These are phyloP conservation scores for Capsicum pubescens DNA, from an alignment of 257 asterid species.

Conservation along the genomic window DNA sequence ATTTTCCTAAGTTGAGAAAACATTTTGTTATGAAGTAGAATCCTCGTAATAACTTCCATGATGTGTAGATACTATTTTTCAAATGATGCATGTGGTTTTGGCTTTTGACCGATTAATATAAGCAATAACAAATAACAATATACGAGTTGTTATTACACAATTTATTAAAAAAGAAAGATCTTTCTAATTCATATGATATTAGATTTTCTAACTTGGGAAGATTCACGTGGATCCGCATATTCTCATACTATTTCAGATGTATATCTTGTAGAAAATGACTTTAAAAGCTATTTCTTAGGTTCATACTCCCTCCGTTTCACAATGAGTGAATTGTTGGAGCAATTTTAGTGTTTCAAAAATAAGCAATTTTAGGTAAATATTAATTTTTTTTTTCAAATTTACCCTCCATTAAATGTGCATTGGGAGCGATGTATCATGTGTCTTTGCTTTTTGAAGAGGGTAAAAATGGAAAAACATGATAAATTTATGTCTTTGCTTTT, in stretches of 20 bases:
- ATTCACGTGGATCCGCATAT: background rate
- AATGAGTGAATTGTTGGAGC: too few species aligned
- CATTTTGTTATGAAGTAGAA: background rate
- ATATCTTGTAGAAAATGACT: background rate
- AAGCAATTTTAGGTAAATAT: too few species aligned
- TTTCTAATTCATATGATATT: background rate
- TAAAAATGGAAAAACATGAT: too few species aligned
- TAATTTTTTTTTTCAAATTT: too few species aligned
- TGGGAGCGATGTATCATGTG: too few species aligned
- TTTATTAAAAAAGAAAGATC: background rate
- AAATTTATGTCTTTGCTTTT: too few species aligned
- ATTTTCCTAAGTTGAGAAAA: too few species aligned
- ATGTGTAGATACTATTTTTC: background rate
- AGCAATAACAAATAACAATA: background rate
- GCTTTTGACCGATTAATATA: background rate
- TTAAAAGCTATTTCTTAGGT: too few species aligned
- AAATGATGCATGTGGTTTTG: background rate
- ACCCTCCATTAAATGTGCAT: too few species aligned
- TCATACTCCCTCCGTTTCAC: too few species aligned
- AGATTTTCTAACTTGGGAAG: background rate
- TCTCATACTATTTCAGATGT: background rate
- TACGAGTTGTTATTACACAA: background rate
- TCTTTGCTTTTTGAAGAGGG: too few species aligned
- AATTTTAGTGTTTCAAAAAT: too few species aligned
- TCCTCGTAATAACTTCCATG: background rate